A percentile compares a stretch with the other conserved stretches of the same genome.
Conservation (phyloP, 768 basidiomycete genomes). For the Mycena haematopus region DNA sequence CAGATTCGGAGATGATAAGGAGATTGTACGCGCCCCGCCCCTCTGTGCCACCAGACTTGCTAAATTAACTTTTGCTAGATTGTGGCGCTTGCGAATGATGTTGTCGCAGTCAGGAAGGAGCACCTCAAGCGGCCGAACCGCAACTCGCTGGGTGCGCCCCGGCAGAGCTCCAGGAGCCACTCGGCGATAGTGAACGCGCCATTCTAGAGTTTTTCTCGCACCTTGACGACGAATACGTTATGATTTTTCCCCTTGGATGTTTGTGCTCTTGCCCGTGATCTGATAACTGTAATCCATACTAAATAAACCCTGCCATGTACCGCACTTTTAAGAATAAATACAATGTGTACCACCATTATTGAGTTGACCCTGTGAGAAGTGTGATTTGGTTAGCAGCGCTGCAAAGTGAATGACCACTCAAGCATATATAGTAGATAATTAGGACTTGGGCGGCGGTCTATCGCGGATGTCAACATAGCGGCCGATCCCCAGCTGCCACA, state of each 20-base stretch:
- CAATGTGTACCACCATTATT: conserved; percentile 22
- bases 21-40: conserved; percentile 73
- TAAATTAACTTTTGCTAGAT: conserved; percentile 59
- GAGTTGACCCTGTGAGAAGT: conserved; percentile 1
- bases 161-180: conserved; percentile 48
- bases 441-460: conserved; percentile 36
- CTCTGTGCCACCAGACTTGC: background rate
- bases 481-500: conserved; percentile 79
- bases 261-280: conserved; percentile 20
- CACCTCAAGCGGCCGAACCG: conserved; percentile 84
- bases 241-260: conserved; percentile 23
- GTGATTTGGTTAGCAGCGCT: background rate
- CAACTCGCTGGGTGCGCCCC: conserved; percentile 65
- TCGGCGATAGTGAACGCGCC: conserved; percentile 76
- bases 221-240: conserved; percentile 28
- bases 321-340: conserved; percentile 26
- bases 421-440: conserved; percentile 11
- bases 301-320: conserved; percentile 25
- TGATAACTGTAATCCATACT: conserved; percentile 30
- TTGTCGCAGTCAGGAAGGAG: conserved; percentile 94
- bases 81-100: conserved; percentile 93
- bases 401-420: background rate
- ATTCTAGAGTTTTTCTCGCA: conserved; percentile 46
- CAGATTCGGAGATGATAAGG: conserved; percentile 96
- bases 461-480: conserved; percentile 76